phyloP scores from a whole-genome alignment of 106 monocot genomes.

The Acanthochlamys bracteata region DNA sequence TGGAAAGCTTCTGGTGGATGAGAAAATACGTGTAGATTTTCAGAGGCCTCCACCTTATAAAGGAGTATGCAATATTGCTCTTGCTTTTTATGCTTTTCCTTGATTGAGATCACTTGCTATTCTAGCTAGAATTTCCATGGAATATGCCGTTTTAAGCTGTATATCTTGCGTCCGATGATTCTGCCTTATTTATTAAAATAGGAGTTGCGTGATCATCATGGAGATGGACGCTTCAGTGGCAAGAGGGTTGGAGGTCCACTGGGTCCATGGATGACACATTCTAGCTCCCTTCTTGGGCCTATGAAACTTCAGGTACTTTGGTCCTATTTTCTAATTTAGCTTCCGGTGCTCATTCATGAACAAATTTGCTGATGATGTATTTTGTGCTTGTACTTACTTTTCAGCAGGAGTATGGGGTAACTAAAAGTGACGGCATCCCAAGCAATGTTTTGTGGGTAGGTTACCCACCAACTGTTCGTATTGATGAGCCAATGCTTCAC shows the following conservation, averaged over 20 bases:
- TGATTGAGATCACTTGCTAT: too few species aligned
- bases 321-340: too few species aligned
- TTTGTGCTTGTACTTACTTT: background rate
- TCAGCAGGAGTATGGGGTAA: constrained; percentile 12
- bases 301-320: constrained; percentile 26
- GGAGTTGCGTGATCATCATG: constrained; percentile 41
- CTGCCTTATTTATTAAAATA: constrained; percentile 3
- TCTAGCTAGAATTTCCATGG: too few species aligned
- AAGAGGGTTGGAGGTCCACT: constrained; percentile 8
- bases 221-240: constrained; percentile 9
- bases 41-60: constrained; percentile 40
- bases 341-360: too few species aligned
- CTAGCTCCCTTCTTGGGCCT: constrained; percentile 22
- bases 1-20: constrained; percentile 59
- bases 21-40: constrained; percentile 82
- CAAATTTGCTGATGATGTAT: background rate
- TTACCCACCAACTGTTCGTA: constrained; percentile 58
- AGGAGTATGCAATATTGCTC: constrained; percentile 30
- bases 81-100: background rate
- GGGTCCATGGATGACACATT: constrained; percentile 17
- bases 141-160: too few species aligned
- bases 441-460: constrained; percentile 76
- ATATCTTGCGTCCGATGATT: too few species aligned
- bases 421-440: constrained; percentile 29
- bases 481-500: constrained; percentile 86